Evolutionary conservation across 2,329 filamentous ascomycete genomes (phyloP), one percentile per base, ranked within the genome.

Genomic region (Cercospora zeina): DNA sequence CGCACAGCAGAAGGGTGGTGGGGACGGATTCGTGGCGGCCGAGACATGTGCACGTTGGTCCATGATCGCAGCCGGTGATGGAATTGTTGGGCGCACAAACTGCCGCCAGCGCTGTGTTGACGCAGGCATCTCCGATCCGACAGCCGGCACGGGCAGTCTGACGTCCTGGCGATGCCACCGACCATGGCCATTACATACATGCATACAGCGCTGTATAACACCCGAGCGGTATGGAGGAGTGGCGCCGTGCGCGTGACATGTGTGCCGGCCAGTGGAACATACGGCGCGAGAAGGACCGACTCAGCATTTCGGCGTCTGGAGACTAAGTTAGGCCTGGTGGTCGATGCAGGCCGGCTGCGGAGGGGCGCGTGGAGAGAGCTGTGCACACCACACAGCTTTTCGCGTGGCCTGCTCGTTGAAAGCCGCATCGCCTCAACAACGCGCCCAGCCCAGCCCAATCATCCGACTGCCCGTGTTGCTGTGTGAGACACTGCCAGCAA

Each of bases 41-140:
- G 58, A 61, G 31, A 56, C 51, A 55, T 61, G 58, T 61, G 51
- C 36, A 49, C 58, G 19, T 19, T 10, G 51, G 21, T n/a, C 33
- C 31, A 47, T 55, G 42, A 16, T 53, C 16, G 24, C 24, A 51
- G 24, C 47, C 10, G 47, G n/a, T 51, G 19, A 24, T 16, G 19
- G 39, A 24, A 45, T 51, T 51, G 47, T 51, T 51, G 47, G 47
- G 47, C 47, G 24, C 24, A 2, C 30, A 30, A 51, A 51, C 24
- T 11, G 47, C 47, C 47, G 47, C 47, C 47, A n/a, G 27, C 24
- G 47, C 47, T 30, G 6, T 13, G 24, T 30, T 21, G 4, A 51
- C 27, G 47, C 47, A 51, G 47, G 47, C 13, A 51, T 51, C 47
- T 4, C 6, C 4, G 30, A 51, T 30, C 47, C 47, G 47, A 51